These are phyloP conservation scores for Rhizopogon parksii DNA, from an alignment of 1,284 basidiomycete species.

Conservation along the genomic window DNA sequence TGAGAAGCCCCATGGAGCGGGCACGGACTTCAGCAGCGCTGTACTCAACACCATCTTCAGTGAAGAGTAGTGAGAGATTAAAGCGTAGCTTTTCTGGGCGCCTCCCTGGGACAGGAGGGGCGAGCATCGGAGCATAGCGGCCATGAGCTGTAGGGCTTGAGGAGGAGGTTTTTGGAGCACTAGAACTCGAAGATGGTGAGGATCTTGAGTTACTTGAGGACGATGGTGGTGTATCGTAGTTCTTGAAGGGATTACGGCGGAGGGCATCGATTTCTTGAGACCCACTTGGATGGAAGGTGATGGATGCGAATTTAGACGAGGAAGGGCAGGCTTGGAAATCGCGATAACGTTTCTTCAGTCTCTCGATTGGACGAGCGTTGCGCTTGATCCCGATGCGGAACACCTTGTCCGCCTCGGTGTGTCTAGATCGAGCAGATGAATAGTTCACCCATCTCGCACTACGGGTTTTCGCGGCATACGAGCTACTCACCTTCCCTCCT, in stretches of 20 bases:
- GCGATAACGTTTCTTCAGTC: slow-evolving; percentile 77
- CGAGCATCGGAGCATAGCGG: slow-evolving; percentile 63
- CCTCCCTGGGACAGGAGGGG: slow-evolving; percentile 57
- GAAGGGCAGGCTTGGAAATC: slow-evolving; percentile 66
- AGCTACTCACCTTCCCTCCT: slow-evolving; percentile 62
- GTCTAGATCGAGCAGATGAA: slow-evolving; percentile 34
- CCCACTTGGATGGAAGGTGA: slow-evolving; percentile 19
- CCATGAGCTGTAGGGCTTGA: slow-evolving; percentile 22
- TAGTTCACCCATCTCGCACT: slow-evolving; percentile 9
- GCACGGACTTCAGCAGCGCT: slow-evolving; percentile 71
- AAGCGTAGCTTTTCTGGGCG: slow-evolving; percentile 65
- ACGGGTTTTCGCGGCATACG: slow-evolving; percentile 2
- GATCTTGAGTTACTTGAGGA: slow-evolving; percentile 26
- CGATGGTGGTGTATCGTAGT: slow-evolving; percentile 32
- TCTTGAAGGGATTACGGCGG: slow-evolving; percentile 50
- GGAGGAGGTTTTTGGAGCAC: slow-evolving; percentile 13
- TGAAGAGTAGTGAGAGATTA: slow-evolving; percentile 61
- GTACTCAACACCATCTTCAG: slow-evolving; percentile 61
- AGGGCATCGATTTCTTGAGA: slow-evolving; percentile 34
- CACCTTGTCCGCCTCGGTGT: slow-evolving; percentile 73
- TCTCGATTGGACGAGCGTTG: slow-evolving; percentile 75
- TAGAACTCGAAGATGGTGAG: slow-evolving; percentile 19
- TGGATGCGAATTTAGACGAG: slow-evolving; percentile 23
- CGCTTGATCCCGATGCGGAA: slow-evolving; percentile 83
- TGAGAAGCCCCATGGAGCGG: slow-evolving; percentile 67